A percentile compares a stretch with the other conserved stretches of the same genome.
phyloP scores from a whole-genome alignment of 305 asterid species.

The Solanum aculeatissimum region DNA sequence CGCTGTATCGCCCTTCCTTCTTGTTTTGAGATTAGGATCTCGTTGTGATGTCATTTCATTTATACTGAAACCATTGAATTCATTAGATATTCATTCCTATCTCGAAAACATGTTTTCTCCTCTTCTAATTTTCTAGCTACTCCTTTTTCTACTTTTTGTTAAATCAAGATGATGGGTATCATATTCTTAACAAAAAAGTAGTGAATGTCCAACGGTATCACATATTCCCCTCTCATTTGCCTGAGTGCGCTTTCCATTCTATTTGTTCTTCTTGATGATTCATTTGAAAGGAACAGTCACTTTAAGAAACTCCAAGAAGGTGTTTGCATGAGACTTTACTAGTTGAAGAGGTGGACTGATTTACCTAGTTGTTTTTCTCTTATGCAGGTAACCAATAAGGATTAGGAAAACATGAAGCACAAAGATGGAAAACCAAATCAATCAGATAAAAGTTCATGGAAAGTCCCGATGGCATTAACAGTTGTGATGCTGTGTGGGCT shows the following conservation, averaged over 20 bases:
- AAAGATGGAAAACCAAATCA: slow-evolving; percentile 46
- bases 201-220: neutral
- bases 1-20: neutral
- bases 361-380: neutral
- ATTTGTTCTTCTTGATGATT: neutral
- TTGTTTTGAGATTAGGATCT: neutral
- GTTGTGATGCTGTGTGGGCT: slow-evolving; percentile 70
- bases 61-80: neutral
- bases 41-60: neutral
- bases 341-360: neutral
- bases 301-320: neutral
- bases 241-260: neutral
- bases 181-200: neutral
- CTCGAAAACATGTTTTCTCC: neutral
- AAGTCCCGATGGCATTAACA: slow-evolving; percentile 52
- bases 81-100: neutral
- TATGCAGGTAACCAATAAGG: slow-evolving; percentile 34
- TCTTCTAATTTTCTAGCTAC: neutral
- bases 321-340: neutral
- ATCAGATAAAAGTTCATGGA: slow-evolving; percentile 43
- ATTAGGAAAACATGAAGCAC: slow-evolving; percentile 78
- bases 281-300: neutral
- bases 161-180: neutral
- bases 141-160: neutral
- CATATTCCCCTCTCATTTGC: neutral